A percentile compares a stretch with the other conserved stretches of the same genome.
phyloP scores from a whole-genome alignment of 345 rosid species.

The Eucalyptus marginata region DNA sequence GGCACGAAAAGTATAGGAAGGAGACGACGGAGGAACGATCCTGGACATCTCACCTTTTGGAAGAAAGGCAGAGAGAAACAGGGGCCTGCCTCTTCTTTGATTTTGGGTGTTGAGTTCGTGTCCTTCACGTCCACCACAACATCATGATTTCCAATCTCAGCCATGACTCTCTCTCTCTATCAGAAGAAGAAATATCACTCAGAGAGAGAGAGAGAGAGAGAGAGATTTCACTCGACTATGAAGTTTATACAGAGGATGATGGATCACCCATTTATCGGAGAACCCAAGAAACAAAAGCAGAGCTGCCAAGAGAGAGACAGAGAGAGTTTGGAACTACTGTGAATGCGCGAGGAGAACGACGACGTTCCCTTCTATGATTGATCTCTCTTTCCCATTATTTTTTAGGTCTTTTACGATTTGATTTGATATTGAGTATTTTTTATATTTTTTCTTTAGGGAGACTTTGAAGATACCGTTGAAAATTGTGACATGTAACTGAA shows the following conservation, averaged over 20 bases:
- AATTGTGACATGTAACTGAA: neutral
- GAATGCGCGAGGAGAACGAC: neutral
- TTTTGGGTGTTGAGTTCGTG: conserved; percentile 1
- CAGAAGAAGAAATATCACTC: neutral
- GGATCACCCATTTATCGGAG: neutral
- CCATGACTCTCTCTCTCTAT: conserved; percentile 19
- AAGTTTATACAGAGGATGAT: neutral
- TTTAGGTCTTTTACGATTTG: neutral
- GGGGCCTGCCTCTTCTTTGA: conserved; percentile 25
- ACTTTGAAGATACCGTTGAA: conserved; percentile 16
- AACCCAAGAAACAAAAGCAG: neutral
- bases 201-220: neutral
- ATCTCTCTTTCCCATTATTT: neutral
- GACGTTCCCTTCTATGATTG: neutral
- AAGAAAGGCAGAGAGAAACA: conserved; percentile 55
- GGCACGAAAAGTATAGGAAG: neutral
- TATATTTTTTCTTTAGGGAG: neutral
- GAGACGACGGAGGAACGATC: neutral
- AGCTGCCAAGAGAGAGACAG: neutral
- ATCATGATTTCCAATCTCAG: conserved; percentile 30
- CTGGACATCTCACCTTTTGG: conserved; percentile 40
- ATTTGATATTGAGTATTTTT: neutral
- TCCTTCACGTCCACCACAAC: conserved; percentile 42
- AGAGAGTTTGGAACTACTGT: neutral
- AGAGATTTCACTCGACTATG: neutral